Conservation (phyloP, 2,329 filamentous ascomycete species). For the Talaromyces sp. region DNA sequence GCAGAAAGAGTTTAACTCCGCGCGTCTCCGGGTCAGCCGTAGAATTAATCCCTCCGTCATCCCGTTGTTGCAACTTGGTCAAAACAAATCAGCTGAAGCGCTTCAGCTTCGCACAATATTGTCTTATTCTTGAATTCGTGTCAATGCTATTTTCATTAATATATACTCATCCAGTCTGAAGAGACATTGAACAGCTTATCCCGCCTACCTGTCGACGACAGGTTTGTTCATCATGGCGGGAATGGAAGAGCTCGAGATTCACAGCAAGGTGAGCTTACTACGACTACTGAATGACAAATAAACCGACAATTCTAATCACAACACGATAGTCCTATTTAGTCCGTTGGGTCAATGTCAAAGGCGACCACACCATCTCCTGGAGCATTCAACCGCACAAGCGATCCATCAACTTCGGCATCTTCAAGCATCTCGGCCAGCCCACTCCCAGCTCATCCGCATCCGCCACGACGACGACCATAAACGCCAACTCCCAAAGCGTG, state of each 20-base stretch:
- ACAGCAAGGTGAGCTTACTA: slow-evolving; percentile 74
- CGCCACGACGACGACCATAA: slow-evolving; percentile 6
- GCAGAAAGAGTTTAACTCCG: neutral
- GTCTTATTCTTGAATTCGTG: neutral
- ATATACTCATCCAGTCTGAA: neutral
- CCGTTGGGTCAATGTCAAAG: slow-evolving; percentile 89
- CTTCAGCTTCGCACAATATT: neutral
- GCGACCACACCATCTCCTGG: slow-evolving; percentile 92
- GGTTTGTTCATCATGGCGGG: slow-evolving; percentile 64
- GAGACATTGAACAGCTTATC: neutral
- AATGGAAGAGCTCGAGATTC: slow-evolving; percentile 94
- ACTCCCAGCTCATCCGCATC: slow-evolving; percentile 45
- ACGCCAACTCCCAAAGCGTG: neutral
- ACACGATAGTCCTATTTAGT: slow-evolving; percentile 85
- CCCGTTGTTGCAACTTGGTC: slow-evolving; percentile 10
- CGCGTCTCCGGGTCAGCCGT: slow-evolving; percentile 6
- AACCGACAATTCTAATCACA: neutral
- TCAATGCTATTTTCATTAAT: neutral
- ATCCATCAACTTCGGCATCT: slow-evolving; percentile 96
- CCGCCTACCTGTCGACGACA: neutral
- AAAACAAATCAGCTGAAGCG: slow-evolving; percentile 1
- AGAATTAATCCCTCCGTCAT: neutral
- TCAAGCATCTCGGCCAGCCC: slow-evolving; percentile 83
- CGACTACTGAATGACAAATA: neutral
- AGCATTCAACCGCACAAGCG: slow-evolving; percentile 97